These are phyloP conservation scores for Arctostaphylos glauca DNA, from an alignment of 148 eudicot species.

Conservation along the genomic window DNA sequence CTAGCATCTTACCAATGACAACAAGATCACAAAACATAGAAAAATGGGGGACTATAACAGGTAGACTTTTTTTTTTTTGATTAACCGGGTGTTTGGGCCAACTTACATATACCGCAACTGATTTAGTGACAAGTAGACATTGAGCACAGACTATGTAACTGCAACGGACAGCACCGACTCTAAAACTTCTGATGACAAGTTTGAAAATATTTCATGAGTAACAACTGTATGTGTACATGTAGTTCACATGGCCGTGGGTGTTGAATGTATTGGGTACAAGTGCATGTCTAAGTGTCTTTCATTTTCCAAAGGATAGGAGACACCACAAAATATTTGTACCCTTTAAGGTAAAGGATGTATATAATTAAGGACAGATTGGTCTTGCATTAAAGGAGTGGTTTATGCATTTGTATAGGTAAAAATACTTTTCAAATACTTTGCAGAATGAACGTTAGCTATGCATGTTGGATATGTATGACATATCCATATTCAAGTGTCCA, in stretches of 20 bases:
- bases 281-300: background rate
- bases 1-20: background rate
- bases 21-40: background rate
- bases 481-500: background rate
- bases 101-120: background rate
- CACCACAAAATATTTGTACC: background rate
- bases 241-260: background rate
- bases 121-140: no score
- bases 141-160: no score
- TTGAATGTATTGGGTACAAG: background rate
- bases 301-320: background rate
- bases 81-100: background rate
- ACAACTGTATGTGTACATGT: background rate
- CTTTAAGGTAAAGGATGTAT: background rate
- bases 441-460: background rate
- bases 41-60: background rate
- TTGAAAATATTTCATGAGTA: background rate
- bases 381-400: background rate
- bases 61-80: background rate
- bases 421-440: background rate
- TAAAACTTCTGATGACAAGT: no score
- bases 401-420: background rate
- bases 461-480: background rate
- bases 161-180: no score
- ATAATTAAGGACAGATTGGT: background rate